Percentiles rank a stretch among this genome's conserved stretches.
Evolutionary conservation across 176 grass and related monocot species (phyloP).

Genomic region (Oryza glumipatula): DNA sequence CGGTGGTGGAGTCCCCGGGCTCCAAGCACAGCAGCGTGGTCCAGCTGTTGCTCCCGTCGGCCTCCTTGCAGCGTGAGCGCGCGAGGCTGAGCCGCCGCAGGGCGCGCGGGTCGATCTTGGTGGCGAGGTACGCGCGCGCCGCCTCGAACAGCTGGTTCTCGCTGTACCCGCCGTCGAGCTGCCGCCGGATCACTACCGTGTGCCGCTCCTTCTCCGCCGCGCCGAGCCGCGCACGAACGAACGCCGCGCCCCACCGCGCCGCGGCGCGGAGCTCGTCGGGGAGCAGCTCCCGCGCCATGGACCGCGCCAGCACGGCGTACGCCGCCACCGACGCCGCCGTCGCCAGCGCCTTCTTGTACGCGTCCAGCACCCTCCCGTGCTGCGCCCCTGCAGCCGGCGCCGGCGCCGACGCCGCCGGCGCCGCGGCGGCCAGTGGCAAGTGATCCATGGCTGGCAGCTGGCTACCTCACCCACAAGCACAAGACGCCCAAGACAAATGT

Average conservation of each 20-base stretch:
- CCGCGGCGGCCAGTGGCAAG: neutral
- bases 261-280: conserved; percentile 16
- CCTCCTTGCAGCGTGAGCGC: neutral
- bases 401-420: neutral
- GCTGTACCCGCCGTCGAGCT: neutral
- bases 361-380: neutral
- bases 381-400: neutral
- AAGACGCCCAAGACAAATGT: too few species aligned
- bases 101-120: conserved; percentile 12
- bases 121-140: conserved; percentile 14
- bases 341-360: conserved; percentile 7
- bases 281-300: neutral
- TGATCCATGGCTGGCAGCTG: neutral
- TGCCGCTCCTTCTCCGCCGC: neutral
- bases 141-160: conserved; percentile 1
- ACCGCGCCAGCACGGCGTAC: neutral
- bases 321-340: conserved; percentile 14
- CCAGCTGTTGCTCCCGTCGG: neutral
- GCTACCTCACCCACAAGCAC: neutral
- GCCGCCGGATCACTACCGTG: conserved; percentile 14
- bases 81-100: neutral
- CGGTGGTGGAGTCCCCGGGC: conserved; percentile 17
- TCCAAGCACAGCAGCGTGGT: conserved; percentile 13
- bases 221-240: neutral
- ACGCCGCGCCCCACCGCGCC: neutral